Evolutionary conservation across 257 asterid species (phyloP).

Genomic region (Scutellaria baicalensis): DNA sequence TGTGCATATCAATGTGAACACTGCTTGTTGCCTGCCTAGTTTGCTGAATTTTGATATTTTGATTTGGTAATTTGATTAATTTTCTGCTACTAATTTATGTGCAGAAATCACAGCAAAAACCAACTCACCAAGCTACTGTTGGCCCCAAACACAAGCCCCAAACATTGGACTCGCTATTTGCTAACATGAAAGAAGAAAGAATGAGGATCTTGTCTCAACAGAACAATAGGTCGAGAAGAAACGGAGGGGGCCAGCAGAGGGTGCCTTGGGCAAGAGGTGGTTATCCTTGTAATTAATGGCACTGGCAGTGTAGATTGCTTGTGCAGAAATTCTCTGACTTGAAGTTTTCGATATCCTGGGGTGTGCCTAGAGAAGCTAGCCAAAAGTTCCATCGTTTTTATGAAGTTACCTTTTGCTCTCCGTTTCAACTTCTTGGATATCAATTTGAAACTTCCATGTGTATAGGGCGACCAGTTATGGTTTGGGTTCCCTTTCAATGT

Average conservation of each 20-base stretch:
- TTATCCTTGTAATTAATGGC: no score
- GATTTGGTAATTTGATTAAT: background rate
- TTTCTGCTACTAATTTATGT: background rate
- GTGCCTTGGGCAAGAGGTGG: conserved; percentile 63
- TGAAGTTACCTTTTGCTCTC: no score
- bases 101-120: conserved; percentile 29
- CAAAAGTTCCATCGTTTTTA: no score
- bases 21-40: background rate
- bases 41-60: background rate
- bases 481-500: no score
- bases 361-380: no score
- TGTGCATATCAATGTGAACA: no score
- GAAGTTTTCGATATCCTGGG: no score
- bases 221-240: conserved; percentile 32
- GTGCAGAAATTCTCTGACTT: no score
- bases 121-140: conserved; percentile 27
- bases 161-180: conserved; percentile 80
- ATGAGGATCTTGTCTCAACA: conserved; percentile 43
- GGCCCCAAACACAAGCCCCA: conserved; percentile 53
- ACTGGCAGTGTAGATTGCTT: no score
- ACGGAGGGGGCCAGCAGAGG: conserved; percentile 39
- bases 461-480: no score
- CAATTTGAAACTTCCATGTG: no score
- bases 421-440: no score
- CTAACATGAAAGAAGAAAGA: conserved; percentile 85